Base-by-base conservation (phyloP, 2,329 filamentous ascomycete genomes). In the Fusarium multiceps region DNA sequence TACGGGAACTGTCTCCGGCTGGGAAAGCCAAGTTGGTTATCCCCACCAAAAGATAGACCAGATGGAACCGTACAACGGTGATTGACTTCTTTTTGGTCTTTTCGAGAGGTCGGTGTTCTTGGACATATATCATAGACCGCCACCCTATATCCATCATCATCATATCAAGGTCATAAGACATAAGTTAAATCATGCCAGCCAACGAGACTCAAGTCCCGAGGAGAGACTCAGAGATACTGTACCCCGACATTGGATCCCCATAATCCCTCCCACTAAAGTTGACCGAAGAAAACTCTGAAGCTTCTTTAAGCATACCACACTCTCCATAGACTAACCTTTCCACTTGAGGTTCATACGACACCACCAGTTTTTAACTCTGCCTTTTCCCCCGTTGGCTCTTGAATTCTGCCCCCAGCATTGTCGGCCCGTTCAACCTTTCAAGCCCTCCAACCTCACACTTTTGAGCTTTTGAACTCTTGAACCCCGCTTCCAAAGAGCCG, bases 1-100 rank as follows among this genome's bases (percentile, higher is more conserved):
- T 62, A 70, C 73, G 72, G 71, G 72, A 72, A 62, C 69, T 57
- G 67, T 72, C 64, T 75, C 72, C 72, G 70, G 55, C 25, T 62
- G 40, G 59, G 58, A 68, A 72, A 73, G 67, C 62, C 64, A 71
- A 71, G 69, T 58, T 68, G 65, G 27, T 41, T 47, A 54, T 41
- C 50, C 55, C 53, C 63, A 46, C 68, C 54, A 47, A 28, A 23
- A 55, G 55, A 69, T 63, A 50, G 42, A 30, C 57, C 30, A 65
- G 40, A 55, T 54, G 61, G 61, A 46, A 49, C 50, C 37, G 11
- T 37, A 11, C 23, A 28, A 48, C 60, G 41, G 55, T 53, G 50
- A 8, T 40, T 55, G 21, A 34, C 43, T 40, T 42, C 56, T 43
- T 37, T 40, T 27, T 45, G 61, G 41, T 55, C 62, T 32, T 30